Evolutionary conservation across 257 asterid species (phyloP).

Genomic region (Nicotiana knightiana): DNA sequence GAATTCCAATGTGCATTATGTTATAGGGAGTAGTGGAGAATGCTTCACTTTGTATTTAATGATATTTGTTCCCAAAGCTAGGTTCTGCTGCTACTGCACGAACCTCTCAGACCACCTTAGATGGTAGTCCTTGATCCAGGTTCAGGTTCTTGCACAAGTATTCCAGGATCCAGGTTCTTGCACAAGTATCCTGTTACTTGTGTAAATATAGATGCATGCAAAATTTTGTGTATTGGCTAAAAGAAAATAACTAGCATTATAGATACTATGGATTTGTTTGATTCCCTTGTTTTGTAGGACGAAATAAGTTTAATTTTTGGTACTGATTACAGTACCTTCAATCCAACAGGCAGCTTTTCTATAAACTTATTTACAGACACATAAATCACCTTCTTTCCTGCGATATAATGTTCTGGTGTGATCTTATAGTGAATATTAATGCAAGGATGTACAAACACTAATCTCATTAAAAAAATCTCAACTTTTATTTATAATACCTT

Average conservation of each 20-base stretch:
- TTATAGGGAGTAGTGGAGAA: constrained; percentile 16
- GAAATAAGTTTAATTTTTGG: too few species aligned
- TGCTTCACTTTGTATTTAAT: constrained; percentile 23
- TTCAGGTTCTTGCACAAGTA: too few species aligned
- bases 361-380: neutral
- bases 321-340: neutral
- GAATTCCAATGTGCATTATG: constrained; percentile 47
- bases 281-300: too few species aligned
- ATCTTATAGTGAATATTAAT: neutral
- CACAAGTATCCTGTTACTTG: too few species aligned
- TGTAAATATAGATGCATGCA: too few species aligned
- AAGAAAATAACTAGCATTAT: too few species aligned
- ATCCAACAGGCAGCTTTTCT: neutral
- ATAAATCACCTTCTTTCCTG: neutral
- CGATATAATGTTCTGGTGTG: neutral
- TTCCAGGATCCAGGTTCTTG: neutral
- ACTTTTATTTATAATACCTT: too few species aligned
- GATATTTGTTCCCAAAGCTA: constrained; percentile 29
- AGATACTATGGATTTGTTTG: too few species aligned
- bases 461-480: neutral
- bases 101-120: constrained; percentile 31
- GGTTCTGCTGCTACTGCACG: constrained; percentile 20
- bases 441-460: neutral
- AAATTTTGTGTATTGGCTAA: too few species aligned
- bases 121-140: constrained; percentile 44